Percentiles rank a stretch among this genome's conserved stretches.
These are phyloP conservation scores for Marasmius tenuissimus DNA, from an alignment of 1,284 basidiomycete species.

Conservation along the genomic window DNA sequence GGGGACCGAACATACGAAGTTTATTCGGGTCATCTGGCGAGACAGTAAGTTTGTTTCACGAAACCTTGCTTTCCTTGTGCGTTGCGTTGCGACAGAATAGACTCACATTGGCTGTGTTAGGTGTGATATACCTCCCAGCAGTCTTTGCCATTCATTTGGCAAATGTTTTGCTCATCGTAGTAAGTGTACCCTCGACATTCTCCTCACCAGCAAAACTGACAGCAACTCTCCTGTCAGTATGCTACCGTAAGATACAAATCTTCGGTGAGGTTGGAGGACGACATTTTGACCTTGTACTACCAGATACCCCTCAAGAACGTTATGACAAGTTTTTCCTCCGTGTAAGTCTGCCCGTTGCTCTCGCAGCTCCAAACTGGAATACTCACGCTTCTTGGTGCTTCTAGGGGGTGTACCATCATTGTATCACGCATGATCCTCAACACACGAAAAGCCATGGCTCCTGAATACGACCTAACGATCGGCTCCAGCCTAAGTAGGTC, in stretches of 20 bases:
- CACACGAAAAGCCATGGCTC: no score
- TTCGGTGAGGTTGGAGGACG: no score
- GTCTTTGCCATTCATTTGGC: neutral
- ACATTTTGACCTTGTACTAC: no score
- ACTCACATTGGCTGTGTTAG: neutral
- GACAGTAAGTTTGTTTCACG: neutral
- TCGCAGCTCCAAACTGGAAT: neutral
- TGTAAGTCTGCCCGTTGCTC: neutral
- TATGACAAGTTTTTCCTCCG: neutral
- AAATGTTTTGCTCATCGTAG: neutral
- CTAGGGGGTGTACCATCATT: neutral
- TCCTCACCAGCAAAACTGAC: neutral
- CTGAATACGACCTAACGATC: no score
- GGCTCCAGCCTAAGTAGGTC: no score
- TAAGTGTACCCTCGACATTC: neutral
- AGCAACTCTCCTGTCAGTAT: neutral
- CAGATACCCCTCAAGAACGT: neutral
- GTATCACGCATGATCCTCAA: neutral
- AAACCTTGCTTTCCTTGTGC: no score
- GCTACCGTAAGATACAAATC: neutral
- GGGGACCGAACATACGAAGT: neutral
- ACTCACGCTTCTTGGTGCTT: neutral
- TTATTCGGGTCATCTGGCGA: neutral
- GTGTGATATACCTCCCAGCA: neutral
- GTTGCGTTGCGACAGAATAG: neutral